Evolutionary conservation across 2,329 filamentous ascomycete genomes (phyloP), one percentile per base, ranked within the genome.

Genomic region (Plectosphaerella cucumerina): DNA sequence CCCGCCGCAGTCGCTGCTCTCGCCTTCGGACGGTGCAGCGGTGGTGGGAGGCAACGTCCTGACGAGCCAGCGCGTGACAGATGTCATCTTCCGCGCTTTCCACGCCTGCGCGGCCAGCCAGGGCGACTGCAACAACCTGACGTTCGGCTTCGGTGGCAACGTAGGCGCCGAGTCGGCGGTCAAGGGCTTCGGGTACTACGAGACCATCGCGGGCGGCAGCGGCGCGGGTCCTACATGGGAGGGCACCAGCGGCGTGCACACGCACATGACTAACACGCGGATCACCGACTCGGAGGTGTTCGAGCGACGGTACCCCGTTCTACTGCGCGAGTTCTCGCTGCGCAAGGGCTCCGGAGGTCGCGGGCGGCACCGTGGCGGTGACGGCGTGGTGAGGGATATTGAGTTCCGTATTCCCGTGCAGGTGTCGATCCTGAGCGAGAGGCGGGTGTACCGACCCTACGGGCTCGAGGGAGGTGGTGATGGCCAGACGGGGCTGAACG

Each of bases 401-500:
- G 88, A 93, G 65, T 91, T 91, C 64, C 76, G 87, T 6, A 86
- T 89, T 49, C 85, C 87, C 0, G 81, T 93, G 3, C 85, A 90
- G 62, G 86, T 89, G 9, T 87, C 82, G 1, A 93, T 94, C 44
- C 71, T 94, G 9, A 88, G 83, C 37, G 89, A 94, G 67, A 68
- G 89, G 12, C 73, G 89, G n/a, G 87, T 92, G 0, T 89, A 89
- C 59, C 81, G 81, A 44, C 89, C 71, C 1, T 96, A 92, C 58
- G 92, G 93, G 0, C 76, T 97, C 53, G 85, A 84, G 20, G 93
- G 93, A 1, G 93, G 93, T 4, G 86, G 85, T 51, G 87, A 93
- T 54, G 93, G 84, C 0, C 71, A 82, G 59, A 86, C 87, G 47
- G 93, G 93, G 0, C 71, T 92, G 54, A 97, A 97, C 59, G 73